A percentile compares a stretch with the other conserved stretches of the same genome.
Evolutionary conservation across 2,329 filamentous ascomycete species (phyloP).

Genomic region (Exophiala spinifera): DNA sequence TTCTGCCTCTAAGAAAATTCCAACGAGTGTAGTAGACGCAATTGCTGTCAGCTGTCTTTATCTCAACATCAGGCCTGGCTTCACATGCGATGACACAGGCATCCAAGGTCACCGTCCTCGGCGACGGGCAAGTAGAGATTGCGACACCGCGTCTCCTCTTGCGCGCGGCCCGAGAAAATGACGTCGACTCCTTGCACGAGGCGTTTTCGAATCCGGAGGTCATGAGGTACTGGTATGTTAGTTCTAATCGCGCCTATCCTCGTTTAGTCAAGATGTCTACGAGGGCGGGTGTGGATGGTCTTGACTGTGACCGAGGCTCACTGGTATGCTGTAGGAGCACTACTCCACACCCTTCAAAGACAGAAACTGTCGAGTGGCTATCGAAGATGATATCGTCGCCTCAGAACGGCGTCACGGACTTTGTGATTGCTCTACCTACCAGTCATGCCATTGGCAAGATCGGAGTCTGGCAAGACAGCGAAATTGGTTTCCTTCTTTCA

Average conservation of each 20-base stretch:
- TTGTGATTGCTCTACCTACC: constrained; percentile 19
- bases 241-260: too few species aligned
- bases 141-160: constrained; percentile 21
- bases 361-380: constrained; percentile 15
- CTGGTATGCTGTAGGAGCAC: constrained; percentile 10
- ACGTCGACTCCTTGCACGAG: constrained; percentile 14
- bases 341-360: constrained; percentile 8
- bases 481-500: constrained; percentile 23
- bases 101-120: too few species aligned
- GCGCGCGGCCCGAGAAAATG: constrained; percentile 11
- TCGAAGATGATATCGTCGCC: constrained; percentile 9
- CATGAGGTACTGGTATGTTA: constrained; percentile 24
- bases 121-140: constrained; percentile 9
- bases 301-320: too few species aligned
- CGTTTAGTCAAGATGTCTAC: too few species aligned
- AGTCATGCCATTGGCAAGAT: constrained; percentile 20
- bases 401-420: constrained; percentile 23
- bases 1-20: too few species aligned
- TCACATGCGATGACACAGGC: too few species aligned
- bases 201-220: constrained; percentile 23
- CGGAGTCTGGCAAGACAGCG: constrained; percentile 16
- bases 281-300: too few species aligned
- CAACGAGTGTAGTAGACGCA: too few species aligned
- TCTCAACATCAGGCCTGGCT: too few species aligned
- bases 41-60: too few species aligned